A percentile compares a stretch with the other conserved stretches of the same genome.
Evolutionary conservation across 2,329 filamentous ascomycete species (phyloP).

Genomic region (Ilyonectria sp.): DNA sequence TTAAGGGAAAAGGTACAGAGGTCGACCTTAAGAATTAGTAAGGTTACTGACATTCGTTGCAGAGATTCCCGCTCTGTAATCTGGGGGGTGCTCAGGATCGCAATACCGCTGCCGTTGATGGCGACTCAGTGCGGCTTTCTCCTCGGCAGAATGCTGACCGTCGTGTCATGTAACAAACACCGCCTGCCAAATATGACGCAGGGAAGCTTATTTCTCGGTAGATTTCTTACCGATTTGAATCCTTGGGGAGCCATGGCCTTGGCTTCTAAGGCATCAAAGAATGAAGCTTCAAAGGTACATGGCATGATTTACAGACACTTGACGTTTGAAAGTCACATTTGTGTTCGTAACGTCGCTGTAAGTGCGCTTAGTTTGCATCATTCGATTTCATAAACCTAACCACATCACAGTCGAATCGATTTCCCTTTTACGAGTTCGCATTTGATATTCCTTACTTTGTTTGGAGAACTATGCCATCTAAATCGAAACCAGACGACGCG

Average conservation of each 20-base stretch:
- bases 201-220: not conserved
- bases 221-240: not conserved
- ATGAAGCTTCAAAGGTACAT: not conserved
- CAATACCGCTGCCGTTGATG: not conserved
- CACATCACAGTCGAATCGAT: not conserved
- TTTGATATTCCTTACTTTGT: not conserved
- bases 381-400: not conserved
- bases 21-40: not conserved
- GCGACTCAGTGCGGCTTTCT: not conserved
- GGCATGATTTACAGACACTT: not conserved
- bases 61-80: not conserved
- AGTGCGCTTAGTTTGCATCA: not conserved
- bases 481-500: not conserved
- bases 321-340: not conserved
- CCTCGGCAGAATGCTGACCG: not conserved
- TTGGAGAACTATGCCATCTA: not conserved
- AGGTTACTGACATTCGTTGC: not conserved
- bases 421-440: not conserved
- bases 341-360: not conserved
- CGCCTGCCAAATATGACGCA: not conserved
- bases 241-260: not conserved
- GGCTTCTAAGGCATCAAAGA: not conserved
- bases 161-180: not conserved
- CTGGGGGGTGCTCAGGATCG: not conserved
- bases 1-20: not conserved